These are phyloP conservation scores for Geranium brycei DNA, from an alignment of 345 rosid species.

Conservation along the genomic window DNA sequence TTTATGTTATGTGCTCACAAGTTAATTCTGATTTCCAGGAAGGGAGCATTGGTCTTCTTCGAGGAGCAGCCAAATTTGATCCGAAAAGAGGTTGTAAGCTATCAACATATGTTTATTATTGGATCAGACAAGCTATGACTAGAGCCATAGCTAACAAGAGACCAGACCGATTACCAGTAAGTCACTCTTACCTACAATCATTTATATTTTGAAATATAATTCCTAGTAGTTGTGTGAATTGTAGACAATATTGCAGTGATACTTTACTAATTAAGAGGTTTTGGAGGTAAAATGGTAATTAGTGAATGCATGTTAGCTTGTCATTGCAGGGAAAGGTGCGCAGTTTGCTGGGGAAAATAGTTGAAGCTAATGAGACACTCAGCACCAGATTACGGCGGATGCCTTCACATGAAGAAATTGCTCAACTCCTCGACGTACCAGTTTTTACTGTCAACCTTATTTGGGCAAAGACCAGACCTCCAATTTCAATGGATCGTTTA, in stretches of 20 bases:
- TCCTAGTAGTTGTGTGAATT: no score
- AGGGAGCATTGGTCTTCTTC: constrained; percentile 47
- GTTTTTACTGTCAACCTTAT: constrained; percentile 36
- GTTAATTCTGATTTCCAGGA: constrained; percentile 11
- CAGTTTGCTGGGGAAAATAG: constrained; percentile 31
- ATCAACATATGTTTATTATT: constrained; percentile 52
- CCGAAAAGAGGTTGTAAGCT: constrained; percentile 41
- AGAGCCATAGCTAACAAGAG: constrained; percentile 37
- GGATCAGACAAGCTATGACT: constrained; percentile 50
- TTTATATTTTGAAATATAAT: no score
- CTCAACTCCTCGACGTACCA: constrained; percentile 28
- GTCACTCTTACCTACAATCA: constrained; percentile 4
- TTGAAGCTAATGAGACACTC: constrained; percentile 29
- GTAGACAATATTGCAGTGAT: no score
- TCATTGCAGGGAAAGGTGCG: constrained; percentile 41
- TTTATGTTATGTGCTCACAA: background rate
- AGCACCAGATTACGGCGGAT: constrained; percentile 19
- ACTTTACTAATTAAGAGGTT: background rate
- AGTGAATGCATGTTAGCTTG: constrained; percentile 42
- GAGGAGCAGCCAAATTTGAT: constrained; percentile 48
- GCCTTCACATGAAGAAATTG: constrained; percentile 37
- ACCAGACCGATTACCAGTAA: constrained; percentile 41
- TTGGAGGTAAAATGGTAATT: constrained; percentile 28
- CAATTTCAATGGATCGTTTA: constrained; percentile 31
- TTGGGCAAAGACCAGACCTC: constrained; percentile 22